A percentile compares a stretch with the other conserved stretches of the same genome.
Conservation (phyloP, 768 basidiomycete species). For the Leccinum subtestaceum region DNA sequence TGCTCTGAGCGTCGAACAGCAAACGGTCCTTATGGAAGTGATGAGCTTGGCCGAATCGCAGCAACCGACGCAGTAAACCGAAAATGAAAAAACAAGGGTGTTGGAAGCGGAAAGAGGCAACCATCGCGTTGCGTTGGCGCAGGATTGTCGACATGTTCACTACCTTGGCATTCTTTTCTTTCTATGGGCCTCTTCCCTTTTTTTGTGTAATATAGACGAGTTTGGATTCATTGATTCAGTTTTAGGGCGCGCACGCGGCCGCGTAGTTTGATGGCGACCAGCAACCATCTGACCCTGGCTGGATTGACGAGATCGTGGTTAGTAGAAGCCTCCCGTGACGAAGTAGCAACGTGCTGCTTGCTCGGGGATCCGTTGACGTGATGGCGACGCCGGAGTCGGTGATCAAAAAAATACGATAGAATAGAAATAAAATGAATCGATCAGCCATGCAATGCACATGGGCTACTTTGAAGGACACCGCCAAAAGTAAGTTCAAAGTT, state of each 20-base stretch:
- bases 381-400: neutral
- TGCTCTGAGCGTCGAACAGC: slow-evolving; percentile 67
- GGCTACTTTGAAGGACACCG: too few relatives aligned
- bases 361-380: neutral
- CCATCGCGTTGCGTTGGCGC: neutral
- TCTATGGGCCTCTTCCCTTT: neutral
- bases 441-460: too few relatives aligned
- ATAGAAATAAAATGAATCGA: neutral
- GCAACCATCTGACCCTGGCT: neutral
- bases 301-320: neutral
- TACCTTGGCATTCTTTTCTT: neutral
- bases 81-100: neutral
- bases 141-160: neutral
- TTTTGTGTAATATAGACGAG: neutral
- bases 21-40: slow-evolving; percentile 80
- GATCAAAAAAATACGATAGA: neutral
- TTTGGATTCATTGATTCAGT: neutral
- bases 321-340: neutral
- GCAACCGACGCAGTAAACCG: slow-evolving; percentile 9
- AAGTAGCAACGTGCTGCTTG: neutral
- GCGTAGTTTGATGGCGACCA: neutral
- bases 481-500: too few relatives aligned
- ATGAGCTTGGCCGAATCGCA: slow-evolving; percentile 64
- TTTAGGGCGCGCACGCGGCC: neutral
- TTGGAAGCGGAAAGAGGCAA: neutral